Conservation (phyloP, 2,329 filamentous ascomycete genomes). For the Emergomyces africanus region DNA sequence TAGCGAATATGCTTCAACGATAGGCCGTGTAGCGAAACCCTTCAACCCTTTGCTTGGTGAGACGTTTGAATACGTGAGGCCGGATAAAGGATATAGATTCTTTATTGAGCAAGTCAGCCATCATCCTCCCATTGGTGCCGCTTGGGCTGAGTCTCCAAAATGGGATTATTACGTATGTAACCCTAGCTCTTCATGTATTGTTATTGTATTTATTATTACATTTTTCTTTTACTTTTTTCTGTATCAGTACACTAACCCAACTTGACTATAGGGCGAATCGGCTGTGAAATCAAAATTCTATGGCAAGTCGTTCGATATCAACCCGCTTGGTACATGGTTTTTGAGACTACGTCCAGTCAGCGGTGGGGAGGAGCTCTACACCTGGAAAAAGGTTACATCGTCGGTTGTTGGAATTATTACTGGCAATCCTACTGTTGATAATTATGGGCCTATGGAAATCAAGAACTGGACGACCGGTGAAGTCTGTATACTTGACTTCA, state of each 20-base stretch:
- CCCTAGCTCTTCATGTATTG: neutral
- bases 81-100: conserved; percentile 96
- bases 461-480: conserved; percentile 97
- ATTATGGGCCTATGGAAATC: conserved; percentile 93
- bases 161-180: conserved; percentile 73
- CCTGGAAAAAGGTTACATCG: conserved; percentile 97
- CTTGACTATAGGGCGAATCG: conserved; percentile 59
- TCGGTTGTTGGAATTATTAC: conserved; percentile 98
- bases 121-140: conserved; percentile 87
- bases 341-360: conserved; percentile 63
- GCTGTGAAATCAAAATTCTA: conserved; percentile 95
- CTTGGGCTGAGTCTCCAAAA: conserved; percentile 78
- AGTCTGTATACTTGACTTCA: conserved; percentile 81
- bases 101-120: conserved; percentile 98
- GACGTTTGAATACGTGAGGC: conserved; percentile 90
- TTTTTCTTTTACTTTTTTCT: neutral
- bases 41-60: conserved; percentile 96
- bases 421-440: conserved; percentile 91
- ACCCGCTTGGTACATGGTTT: conserved; percentile 95
- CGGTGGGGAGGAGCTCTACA: conserved; percentile 77
- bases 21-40: conserved; percentile 91
- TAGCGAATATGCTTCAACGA: conserved; percentile 93
- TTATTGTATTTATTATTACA: neutral
- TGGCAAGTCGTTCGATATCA: conserved; percentile 94
- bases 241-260: conserved; percentile 11